Evolutionary conservation across 2,329 filamentous ascomycete genomes (phyloP), one percentile per base, ranked within the genome.

Genomic region (Pleurostoma richardsiae): DNA sequence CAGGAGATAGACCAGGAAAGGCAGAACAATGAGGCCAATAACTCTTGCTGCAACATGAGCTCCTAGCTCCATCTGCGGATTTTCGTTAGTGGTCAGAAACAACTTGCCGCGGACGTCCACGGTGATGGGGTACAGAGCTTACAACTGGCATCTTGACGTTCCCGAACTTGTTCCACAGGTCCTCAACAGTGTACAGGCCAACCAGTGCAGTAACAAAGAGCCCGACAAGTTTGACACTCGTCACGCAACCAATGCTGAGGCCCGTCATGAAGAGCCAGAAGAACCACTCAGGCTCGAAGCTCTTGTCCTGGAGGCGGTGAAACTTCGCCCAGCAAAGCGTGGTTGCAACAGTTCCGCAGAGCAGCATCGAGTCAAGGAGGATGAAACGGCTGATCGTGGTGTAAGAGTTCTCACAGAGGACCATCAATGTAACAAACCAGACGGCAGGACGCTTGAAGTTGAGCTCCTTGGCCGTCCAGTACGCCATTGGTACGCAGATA

Each of bases 331-430:
- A 99, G 79, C 92, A 97, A 59, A 97, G 83, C 52, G 95, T 88
- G 5, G 94, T 99, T 11, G 90, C 91, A 57, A 97, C 94, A n/a
- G 95, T 99, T 64, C 96, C 96, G 73, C 91, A 97, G 38, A 99
- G 80, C 44, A 99, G 81, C 94, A 99, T 99, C 1, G 94, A 97
- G 69, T 99, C 94, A 59, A 99, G 83, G 28, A 99, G 84, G 59
- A 99, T 97, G 66, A 99, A 99, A 51, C 94, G 84, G 70, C 91
- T 96, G 69, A 99, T 99, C 30, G 95, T 97, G 42, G 94, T 96
- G 73, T 97, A 99, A 44, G 94, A 97, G 76, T 99, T 99, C 69
- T 99, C 94, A 74, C 90, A 99, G 39, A 99, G 82, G 40, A 99
- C 91, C 89, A 96, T 96, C 58, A 97, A 74, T 26, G 91, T 94